Evolutionary conservation across 2,329 filamentous ascomycete genomes (phyloP), one percentile per base, ranked within the genome.

Genomic region (Penicillium sclerotiorum): DNA sequence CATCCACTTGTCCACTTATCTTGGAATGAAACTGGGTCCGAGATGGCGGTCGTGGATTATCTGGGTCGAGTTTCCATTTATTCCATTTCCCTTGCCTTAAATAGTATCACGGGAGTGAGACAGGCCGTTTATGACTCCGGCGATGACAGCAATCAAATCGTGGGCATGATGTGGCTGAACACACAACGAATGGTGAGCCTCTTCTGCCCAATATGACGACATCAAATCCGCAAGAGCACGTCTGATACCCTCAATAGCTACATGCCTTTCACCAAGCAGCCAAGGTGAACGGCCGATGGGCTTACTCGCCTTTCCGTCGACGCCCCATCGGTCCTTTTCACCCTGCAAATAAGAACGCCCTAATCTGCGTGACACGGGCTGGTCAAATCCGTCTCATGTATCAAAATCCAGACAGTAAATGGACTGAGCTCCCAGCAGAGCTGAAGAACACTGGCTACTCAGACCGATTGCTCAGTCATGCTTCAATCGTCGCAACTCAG

Each of bases 81-180:
- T 58, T 84, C 81, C 39, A 86, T 91, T 58, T 80, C 82, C 13
- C 82, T 86, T 53, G 83, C 85, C 7, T 72, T 96, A 38, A 95
- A 96, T 64, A 83, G 85, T 45, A 82, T 92, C 49, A 81, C 79
- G 25, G 68, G 82, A 8, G 78, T 79, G 42, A 81, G 85, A 35
- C 80, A 78, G 47, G 86, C 84, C 71, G 80, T 85, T 20, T 70
- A 77, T n/a, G 90, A 93, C 63, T 73, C 81, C 2, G 76, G 86
- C 45, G 88, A 91, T 61, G 90, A 95, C 66, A 77, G 89, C 30
- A 84, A 88, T 57, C 83, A 86, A 42, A 77, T 95, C 5, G 89
- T 95, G 6, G 94, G 93, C 3, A 82, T 90, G 67, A 88, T 90
- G 71, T 99, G 94, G 94, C 77, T 97, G 47, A 77, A 75, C 47